phyloP scores from a whole-genome alignment of 345 rosid genomes.

The Salix brachista region DNA sequence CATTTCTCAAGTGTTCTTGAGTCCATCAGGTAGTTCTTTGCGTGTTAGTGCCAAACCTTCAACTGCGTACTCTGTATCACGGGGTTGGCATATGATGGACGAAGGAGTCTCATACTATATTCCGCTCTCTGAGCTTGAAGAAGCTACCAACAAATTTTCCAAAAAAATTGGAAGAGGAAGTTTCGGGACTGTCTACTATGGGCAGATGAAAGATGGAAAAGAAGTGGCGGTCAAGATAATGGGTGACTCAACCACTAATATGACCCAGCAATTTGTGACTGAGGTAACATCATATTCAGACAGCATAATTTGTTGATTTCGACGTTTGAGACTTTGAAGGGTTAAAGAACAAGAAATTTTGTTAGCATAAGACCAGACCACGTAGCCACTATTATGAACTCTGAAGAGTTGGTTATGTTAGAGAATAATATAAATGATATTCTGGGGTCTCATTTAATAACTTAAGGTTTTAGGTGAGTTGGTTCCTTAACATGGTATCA shows the following conservation, averaged over 20 bases:
- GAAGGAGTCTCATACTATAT: slow-evolving; percentile 78
- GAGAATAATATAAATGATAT: too few species aligned
- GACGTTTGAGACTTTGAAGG: background rate
- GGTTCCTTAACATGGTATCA: too few species aligned
- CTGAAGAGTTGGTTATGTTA: background rate
- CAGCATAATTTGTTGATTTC: background rate
- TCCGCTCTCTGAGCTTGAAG: slow-evolving; percentile 63
- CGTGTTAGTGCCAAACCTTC: slow-evolving; percentile 47
- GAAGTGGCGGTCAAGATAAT: slow-evolving; percentile 91
- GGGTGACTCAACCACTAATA: slow-evolving; percentile 59
- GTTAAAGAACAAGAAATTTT: background rate
- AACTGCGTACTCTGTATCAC: slow-evolving; percentile 45
- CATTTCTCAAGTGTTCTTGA: slow-evolving; percentile 6
- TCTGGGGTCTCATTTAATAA: too few species aligned
- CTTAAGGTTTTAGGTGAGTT: too few species aligned
- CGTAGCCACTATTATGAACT: background rate
- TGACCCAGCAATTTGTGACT: slow-evolving; percentile 82
- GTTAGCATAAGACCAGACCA: background rate
- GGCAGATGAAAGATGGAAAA: slow-evolving; percentile 91
- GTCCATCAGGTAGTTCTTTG: slow-evolving; percentile 46
- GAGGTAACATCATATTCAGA: slow-evolving; percentile 48
- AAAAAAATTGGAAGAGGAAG: slow-evolving; percentile 91
- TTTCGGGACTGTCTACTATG: slow-evolving; percentile 87
- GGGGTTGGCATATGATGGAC: slow-evolving; percentile 64
- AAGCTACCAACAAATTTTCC: slow-evolving; percentile 68